A percentile compares a stretch with the other conserved stretches of the same genome.
These are phyloP conservation scores for Helicostylum pulchrum DNA, from an alignment of 192 early-diverging fungal species.

Conservation along the genomic window DNA sequence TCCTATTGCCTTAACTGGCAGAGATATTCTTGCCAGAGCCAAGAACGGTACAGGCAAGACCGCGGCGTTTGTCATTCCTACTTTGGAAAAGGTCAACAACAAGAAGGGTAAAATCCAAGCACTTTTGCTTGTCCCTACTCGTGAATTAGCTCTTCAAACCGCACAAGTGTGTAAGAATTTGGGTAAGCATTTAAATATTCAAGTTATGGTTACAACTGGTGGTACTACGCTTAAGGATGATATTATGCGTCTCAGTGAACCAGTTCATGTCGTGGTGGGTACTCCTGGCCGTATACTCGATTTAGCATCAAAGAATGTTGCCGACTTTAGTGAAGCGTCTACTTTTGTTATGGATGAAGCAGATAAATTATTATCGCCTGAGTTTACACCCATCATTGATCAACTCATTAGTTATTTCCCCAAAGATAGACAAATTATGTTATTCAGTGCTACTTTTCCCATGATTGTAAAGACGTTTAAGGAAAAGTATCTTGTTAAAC, in stretches of 20 bases:
- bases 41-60: conserved; percentile 96
- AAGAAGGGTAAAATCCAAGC: conserved; percentile 89
- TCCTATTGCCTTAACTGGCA: conserved; percentile 91
- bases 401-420: conserved; percentile 91
- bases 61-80: conserved; percentile 95
- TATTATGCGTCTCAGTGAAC: conserved; percentile 90
- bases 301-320: conserved; percentile 91
- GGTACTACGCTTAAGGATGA: conserved; percentile 98
- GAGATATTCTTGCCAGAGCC: conserved; percentile 95
- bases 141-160: conserved; percentile 98
- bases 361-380: conserved; percentile 96
- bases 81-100: conserved; percentile 89
- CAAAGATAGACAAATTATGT: conserved; percentile 88
- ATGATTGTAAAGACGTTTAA: conserved; percentile 97
- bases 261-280: conserved; percentile 95
- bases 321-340: conserved; percentile 82
- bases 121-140: conserved; percentile 90
- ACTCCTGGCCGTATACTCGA: conserved; percentile 97
- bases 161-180: conserved; percentile 97
- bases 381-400: conserved; percentile 98
- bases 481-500: conserved; percentile 92
- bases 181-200: conserved; percentile 92
- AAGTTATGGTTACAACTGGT: conserved; percentile 99
- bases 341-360: conserved; percentile 99
- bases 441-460: conserved; percentile 97